phyloP scores from a whole-genome alignment of 768 basidiomycete genomes.

The Chalciporus piperatus region DNA sequence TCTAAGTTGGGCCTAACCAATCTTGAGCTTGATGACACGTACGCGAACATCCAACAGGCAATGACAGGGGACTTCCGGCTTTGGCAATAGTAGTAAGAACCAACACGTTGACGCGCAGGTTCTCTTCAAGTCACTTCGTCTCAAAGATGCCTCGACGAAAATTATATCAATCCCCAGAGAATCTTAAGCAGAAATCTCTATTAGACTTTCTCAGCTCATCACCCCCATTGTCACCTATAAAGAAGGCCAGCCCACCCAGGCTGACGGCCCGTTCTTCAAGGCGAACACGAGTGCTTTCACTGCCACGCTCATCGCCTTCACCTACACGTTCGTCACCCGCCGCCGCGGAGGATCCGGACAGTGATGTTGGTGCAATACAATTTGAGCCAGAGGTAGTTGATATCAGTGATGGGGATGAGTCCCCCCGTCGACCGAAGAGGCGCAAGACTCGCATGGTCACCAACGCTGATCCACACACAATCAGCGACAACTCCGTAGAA shows the following conservation, averaged over 20 bases:
- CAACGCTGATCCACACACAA: constrained; percentile 12
- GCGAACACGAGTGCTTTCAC: constrained; percentile 15
- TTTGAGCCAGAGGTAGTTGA: constrained; percentile 39
- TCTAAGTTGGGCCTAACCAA: too few species aligned
- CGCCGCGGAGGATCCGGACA: constrained; percentile 30
- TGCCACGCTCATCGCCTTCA: too few species aligned
- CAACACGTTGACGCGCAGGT: too few species aligned
- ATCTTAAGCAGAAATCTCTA: constrained; percentile 45
- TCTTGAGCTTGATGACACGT: too few species aligned
- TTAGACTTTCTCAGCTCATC: constrained; percentile 33
- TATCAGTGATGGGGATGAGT: constrained; percentile 24
- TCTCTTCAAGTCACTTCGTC: too few species aligned
- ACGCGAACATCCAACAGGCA: too few species aligned
- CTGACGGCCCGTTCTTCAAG: background rate
- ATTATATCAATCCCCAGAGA: constrained; percentile 21
- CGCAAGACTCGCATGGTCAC: constrained; percentile 10
- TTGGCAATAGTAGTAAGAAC: background rate
- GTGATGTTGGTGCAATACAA: constrained; percentile 50
- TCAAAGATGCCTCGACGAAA: constrained; percentile 18
- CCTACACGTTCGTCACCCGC: background rate
- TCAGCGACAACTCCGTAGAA: constrained; percentile 24
- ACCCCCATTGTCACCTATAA: constrained; percentile 21
- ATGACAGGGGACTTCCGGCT: background rate
- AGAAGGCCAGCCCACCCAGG: background rate
- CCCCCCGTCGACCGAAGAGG: constrained; percentile 26